Evolutionary conservation across 768 basidiomycete genomes (phyloP), one percentile per base, ranked within the genome.

Genomic region (Amanita rimosa): DNA sequence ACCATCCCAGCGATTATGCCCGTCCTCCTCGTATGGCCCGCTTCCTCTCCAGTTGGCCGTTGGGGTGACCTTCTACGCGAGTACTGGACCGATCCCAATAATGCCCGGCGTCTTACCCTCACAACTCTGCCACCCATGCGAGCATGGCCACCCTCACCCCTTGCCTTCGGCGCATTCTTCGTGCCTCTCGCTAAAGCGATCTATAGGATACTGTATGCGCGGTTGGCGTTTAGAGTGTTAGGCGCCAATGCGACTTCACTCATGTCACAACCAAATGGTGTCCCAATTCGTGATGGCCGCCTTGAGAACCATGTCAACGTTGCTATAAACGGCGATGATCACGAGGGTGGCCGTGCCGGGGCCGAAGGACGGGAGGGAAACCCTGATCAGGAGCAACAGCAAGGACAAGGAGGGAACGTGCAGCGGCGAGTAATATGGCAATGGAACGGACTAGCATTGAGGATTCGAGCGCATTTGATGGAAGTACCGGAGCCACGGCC

Each of bases 111-210:
- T 1, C 57, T 81, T 22, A 64, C 74, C 2, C 53, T 57, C 37
- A 47, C 48, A 11, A 16, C 40, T 13, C 41, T 49, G 10, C 47
- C 48, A 48, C 43, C 31, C 29, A 51, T 26, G 24, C 52, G 40
- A 44, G 55, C 60, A 6, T 83, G 79, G 79, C 81, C 81, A 3
- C 81, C 81, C 4, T 74, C 80, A 0, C 79, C 81, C 0, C 54
- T 75, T n/a, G 52, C 77, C 1, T 75, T 79, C 36, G 76, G 76
- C 6, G 54, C 80, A 10, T 61, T 81, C 43, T 54, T 77, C 6
- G 61, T 79, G 6, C 81, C 81, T 0, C 46, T 79, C 40, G 60
- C 73, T 2, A 69, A 72, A 9, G 57, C 60, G 8, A 46, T 72
- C 0, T 81, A 82, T 60, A 64, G 64, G 38, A 62, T 62, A 4